Conservation (phyloP, 73 alveolate genomes). For the Urostyla sp. region DNA sequence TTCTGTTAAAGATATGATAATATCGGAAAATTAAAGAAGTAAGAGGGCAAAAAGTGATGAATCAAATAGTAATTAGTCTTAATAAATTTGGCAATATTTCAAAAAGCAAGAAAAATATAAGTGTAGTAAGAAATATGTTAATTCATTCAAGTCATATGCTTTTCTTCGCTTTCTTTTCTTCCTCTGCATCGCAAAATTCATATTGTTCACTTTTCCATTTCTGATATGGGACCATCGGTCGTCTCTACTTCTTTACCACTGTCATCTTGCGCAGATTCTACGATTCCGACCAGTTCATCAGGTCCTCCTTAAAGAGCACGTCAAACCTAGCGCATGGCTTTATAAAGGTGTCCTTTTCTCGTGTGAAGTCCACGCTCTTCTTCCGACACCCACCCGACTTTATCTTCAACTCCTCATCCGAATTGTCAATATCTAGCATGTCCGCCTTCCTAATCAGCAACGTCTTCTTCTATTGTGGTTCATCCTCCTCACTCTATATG, state of each 20-base stretch:
- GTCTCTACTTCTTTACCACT: too few species aligned
- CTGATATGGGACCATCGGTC: background rate
- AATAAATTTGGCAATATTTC: background rate
- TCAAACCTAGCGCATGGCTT: background rate
- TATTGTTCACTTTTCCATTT: too few species aligned
- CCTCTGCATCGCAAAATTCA: too few species aligned
- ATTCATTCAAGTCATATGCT: too few species aligned
- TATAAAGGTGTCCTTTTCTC: slow-evolving; percentile 1
- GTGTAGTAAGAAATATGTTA: background rate
- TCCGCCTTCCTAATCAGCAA: slow-evolving; percentile 10
- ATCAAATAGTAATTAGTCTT: background rate
- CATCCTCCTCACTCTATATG: background rate
- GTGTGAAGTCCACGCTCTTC: slow-evolving; percentile 29
- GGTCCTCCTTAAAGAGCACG: background rate
- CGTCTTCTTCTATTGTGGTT: slow-evolving; percentile 29
- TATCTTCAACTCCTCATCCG: slow-evolving; percentile 26
- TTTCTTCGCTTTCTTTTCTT: too few species aligned
- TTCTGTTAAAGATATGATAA: slow-evolving; percentile 32
- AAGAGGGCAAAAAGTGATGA: background rate
- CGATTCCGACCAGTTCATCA: background rate
- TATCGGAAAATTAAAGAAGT: slow-evolving; percentile 1
- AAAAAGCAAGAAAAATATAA: background rate
- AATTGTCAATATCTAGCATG: slow-evolving; percentile 1
- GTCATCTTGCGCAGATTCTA: too few species aligned
- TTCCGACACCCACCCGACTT: slow-evolving; percentile 25